These are phyloP conservation scores for Puccinia brachypodii DNA, from an alignment of 1,284 basidiomycete species.

Conservation along the genomic window DNA sequence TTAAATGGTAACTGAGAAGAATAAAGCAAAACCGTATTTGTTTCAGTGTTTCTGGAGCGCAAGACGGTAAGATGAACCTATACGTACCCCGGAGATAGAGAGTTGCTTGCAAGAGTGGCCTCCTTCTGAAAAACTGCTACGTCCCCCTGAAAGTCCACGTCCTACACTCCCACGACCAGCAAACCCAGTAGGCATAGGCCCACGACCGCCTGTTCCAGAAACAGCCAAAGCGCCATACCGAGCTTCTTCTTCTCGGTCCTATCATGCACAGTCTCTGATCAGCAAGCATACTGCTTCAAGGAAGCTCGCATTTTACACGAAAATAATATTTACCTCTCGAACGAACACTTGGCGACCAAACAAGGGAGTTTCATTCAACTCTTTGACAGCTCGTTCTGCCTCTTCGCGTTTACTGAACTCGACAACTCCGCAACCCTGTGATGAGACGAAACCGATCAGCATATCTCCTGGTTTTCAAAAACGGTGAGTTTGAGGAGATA, in stretches of 20 bases:
- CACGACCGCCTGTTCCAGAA: conserved; percentile 60
- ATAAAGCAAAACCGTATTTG: conserved; percentile 11
- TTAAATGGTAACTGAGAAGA: conserved; percentile 76
- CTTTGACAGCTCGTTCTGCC: conserved; percentile 76
- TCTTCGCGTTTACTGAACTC: conserved; percentile 84
- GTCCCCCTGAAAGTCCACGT: conserved; percentile 49
- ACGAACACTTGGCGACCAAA: conserved; percentile 93
- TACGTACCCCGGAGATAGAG: conserved; percentile 39
- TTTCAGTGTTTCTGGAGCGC: neutral
- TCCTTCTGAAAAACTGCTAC: neutral
- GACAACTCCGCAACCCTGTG: conserved; percentile 69
- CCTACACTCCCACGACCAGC: conserved; percentile 51
- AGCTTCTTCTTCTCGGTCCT: conserved; percentile 95
- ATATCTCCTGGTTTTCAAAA: neutral
- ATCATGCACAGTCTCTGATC: conserved; percentile 17
- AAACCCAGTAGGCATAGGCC: conserved; percentile 64
- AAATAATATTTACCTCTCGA: conserved; percentile 70
- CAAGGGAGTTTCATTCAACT: conserved; percentile 80
- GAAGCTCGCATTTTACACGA: neutral
- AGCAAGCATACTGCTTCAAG: conserved; percentile 1
- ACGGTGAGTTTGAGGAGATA: neutral
- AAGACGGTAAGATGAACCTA: neutral
- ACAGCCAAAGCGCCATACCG: conserved; percentile 90
- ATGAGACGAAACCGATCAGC: neutral
- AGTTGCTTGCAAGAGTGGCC: conserved; percentile 44